A percentile compares a stretch with the other conserved stretches of the same genome.
Evolutionary conservation across 2,329 filamentous ascomycete species (phyloP).

Genomic region (Phialophora tarda): DNA sequence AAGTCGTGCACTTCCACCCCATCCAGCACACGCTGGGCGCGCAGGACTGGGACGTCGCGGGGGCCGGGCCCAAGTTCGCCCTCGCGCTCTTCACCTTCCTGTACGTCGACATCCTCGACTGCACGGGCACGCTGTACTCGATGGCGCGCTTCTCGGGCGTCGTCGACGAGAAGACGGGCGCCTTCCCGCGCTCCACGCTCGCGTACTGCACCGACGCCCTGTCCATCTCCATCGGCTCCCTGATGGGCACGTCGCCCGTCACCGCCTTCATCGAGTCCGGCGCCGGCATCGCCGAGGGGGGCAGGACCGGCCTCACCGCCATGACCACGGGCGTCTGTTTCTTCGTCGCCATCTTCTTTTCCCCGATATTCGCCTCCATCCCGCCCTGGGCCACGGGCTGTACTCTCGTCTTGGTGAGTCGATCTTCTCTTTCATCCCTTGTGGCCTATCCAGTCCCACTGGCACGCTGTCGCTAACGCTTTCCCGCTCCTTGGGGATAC

Average conservation of each 20-base stretch:
- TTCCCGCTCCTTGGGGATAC: too few species aligned
- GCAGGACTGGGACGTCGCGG: conserved; percentile 73
- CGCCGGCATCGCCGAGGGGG: conserved; percentile 85
- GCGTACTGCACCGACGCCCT: conserved; percentile 85
- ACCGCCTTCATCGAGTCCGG: conserved; percentile 87
- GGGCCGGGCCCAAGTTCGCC: conserved; percentile 75
- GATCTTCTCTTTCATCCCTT: not conserved
- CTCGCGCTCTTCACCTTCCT: conserved; percentile 86
- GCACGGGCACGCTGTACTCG: conserved; percentile 83
- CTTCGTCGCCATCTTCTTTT: conserved; percentile 86
- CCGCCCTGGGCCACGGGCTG: conserved; percentile 88
- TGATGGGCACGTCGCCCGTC: conserved; percentile 78
- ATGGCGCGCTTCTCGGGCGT: conserved; percentile 85
- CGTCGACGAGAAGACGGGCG: conserved; percentile 79
- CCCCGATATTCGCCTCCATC: conserved; percentile 87
- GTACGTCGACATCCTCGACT: conserved; percentile 87
- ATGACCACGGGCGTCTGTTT: conserved; percentile 81
- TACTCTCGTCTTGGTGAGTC: conserved; percentile 80
- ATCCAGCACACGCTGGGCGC: conserved; percentile 72
- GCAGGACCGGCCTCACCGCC: conserved; percentile 81
- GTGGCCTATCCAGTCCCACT: too few species aligned
- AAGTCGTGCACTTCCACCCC: conserved; percentile 81
- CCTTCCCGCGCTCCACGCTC: conserved; percentile 82
- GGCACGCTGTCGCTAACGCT: not conserved
- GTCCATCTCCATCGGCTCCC: conserved; percentile 76